Conservation (phyloP, 106 monocot genomes). For the Dendrobium huoshanense region DNA sequence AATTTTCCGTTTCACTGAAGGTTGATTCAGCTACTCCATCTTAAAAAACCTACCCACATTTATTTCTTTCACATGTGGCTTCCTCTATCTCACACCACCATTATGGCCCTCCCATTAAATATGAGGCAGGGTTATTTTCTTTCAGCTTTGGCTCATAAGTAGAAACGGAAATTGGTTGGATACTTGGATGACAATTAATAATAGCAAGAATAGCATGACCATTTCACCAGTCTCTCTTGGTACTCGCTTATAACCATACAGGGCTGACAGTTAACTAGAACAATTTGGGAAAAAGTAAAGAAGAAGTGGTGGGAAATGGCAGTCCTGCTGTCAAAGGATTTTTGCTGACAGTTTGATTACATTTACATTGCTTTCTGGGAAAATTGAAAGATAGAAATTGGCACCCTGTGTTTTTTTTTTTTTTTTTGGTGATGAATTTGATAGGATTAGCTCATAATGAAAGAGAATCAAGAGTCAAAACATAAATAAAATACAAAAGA, state of each 20-base stretch:
- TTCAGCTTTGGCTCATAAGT: background rate
- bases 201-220: background rate
- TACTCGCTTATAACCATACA: background rate
- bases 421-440: no score
- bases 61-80: constrained; percentile 3
- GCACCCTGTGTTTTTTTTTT: no score
- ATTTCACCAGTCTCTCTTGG: background rate
- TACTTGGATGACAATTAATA: background rate
- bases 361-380: background rate
- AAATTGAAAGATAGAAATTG: background rate
- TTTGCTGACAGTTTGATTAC: background rate
- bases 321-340: background rate
- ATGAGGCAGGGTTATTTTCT: background rate
- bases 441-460: no score
- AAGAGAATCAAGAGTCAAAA: no score
- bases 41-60: background rate
- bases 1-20: background rate
- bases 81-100: background rate
- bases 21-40: background rate
- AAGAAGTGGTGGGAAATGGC: background rate
- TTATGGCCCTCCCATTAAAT: background rate
- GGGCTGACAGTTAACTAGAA: background rate
- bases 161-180: background rate
- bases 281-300: background rate
- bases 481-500: no score